Percentiles rank a stretch among this genome's conserved stretches.
These are phyloP conservation scores for Sonneratia alba DNA, from an alignment of 345 rosid genomes.

Conservation along the genomic window DNA sequence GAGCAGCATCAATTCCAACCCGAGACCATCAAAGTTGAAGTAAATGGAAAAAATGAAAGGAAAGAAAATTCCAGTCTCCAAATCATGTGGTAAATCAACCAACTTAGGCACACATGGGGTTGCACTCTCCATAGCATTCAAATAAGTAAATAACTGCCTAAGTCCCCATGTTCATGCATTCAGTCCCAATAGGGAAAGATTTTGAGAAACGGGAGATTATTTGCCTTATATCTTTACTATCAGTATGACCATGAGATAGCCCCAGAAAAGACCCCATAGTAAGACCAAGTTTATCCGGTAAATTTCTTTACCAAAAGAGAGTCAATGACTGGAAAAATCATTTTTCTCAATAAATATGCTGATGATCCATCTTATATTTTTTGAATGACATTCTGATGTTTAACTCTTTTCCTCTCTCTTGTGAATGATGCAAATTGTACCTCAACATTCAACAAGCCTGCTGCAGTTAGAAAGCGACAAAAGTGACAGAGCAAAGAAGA, in stretches of 20 bases:
- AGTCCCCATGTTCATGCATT: background rate
- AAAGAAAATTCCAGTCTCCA: background rate
- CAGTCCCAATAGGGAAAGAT: background rate
- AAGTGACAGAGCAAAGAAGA: background rate
- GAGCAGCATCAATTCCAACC: background rate
- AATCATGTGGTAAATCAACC: background rate
- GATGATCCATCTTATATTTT: too few relatives aligned
- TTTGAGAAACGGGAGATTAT: background rate
- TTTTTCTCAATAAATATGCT: too few relatives aligned
- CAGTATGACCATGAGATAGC: background rate
- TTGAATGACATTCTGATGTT: background rate
- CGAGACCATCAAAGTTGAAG: too few relatives aligned
- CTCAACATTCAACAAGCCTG: background rate
- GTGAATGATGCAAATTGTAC: background rate
- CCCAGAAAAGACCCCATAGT: background rate
- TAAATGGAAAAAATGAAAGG: background rate
- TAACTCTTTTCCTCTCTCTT: background rate
- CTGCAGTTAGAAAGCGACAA: background rate
- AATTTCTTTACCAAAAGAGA: too few relatives aligned
- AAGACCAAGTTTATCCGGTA: too few relatives aligned
- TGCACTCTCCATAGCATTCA: background rate
- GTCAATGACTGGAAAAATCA: too few relatives aligned
- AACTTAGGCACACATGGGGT: background rate
- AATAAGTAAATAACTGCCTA: background rate
- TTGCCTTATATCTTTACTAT: background rate